Percentiles rank a stretch among this genome's conserved stretches.
Evolutionary conservation across 2,329 filamentous ascomycete genomes (phyloP).

Genomic region (Fusarium humuli): DNA sequence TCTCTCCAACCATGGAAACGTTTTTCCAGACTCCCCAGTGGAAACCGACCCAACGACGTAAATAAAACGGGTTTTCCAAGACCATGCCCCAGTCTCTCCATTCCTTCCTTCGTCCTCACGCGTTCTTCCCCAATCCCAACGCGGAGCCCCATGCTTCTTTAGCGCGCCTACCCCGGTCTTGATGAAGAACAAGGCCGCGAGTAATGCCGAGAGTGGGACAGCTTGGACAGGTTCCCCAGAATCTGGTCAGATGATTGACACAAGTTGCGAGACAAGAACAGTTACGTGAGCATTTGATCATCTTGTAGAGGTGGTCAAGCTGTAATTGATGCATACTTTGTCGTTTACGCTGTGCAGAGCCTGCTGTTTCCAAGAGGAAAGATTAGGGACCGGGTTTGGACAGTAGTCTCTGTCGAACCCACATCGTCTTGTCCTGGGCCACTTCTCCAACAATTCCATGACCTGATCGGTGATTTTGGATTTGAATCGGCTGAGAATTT

Average conservation of each 20-base stretch:
- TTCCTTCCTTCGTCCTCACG: not conserved
- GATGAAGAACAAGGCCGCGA: constrained; percentile 1
- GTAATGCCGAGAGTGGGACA: constrained; percentile 1
- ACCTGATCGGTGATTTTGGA: not conserved
- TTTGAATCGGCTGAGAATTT: not conserved
- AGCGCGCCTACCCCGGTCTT: not conserved
- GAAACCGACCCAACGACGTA: not conserved
- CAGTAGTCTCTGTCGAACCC: not conserved
- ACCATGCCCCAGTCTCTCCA: not conserved
- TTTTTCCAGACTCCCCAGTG: not conserved
- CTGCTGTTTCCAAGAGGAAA: not conserved
- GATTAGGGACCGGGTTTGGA: not conserved
- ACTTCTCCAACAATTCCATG: not conserved
- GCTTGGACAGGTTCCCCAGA: not conserved
- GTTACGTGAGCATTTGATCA: constrained; percentile 3
- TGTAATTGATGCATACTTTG: not conserved
- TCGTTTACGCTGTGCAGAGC: not conserved
- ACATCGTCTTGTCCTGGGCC: not conserved
- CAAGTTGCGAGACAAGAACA: not conserved
- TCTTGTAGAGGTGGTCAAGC: not conserved
- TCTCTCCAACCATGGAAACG: not conserved
- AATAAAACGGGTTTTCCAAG: not conserved
- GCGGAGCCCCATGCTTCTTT: not conserved
- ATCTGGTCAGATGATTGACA: not conserved
- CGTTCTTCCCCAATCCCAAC: not conserved